phyloP scores from a whole-genome alignment of 345 rosid genomes.

The Brassica cretica region DNA sequence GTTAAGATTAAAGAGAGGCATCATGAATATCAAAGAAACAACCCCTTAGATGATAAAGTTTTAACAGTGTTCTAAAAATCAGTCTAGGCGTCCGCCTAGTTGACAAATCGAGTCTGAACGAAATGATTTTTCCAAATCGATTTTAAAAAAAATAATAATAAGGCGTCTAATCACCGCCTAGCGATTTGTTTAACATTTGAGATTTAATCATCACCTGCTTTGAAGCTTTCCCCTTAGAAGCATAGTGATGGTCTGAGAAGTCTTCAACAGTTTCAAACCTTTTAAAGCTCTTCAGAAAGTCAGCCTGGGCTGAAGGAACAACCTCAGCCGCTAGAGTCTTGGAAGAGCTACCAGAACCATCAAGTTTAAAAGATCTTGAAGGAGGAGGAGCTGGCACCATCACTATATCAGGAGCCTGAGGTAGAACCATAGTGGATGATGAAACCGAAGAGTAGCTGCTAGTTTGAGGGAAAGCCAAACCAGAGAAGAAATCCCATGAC shows the following conservation, averaged over 20 bases:
- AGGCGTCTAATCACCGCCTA: not conserved
- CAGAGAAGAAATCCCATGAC: slow-evolving; percentile 2
- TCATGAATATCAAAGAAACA: slow-evolving; percentile 7
- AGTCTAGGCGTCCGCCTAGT: not conserved
- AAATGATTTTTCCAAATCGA: not conserved
- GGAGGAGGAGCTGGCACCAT: slow-evolving; percentile 19
- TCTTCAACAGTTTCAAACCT: slow-evolving; percentile 74
- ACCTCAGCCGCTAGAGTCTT: slow-evolving; percentile 7
- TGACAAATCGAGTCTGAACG: too few species aligned
- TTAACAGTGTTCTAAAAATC: not conserved
- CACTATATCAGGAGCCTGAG: slow-evolving; percentile 28
- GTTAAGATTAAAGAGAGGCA: slow-evolving; percentile 24
- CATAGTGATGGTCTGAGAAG: slow-evolving; percentile 69
- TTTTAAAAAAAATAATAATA: too few species aligned
- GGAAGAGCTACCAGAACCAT: slow-evolving; percentile 31
- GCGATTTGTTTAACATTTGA: too few species aligned
- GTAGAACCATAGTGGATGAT: not conserved
- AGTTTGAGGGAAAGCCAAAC: not conserved
- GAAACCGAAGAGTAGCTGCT: not conserved
- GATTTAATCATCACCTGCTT: slow-evolving; percentile 50
- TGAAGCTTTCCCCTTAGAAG: slow-evolving; percentile 36
- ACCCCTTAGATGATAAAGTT: not conserved
- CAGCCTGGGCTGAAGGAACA: slow-evolving; percentile 31
- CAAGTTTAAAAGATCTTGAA: slow-evolving; percentile 9
- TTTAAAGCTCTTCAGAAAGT: slow-evolving; percentile 56